These are phyloP conservation scores for Porphyrellus cyaneotinctus DNA, from an alignment of 768 basidiomycete genomes.

Conservation along the genomic window DNA sequence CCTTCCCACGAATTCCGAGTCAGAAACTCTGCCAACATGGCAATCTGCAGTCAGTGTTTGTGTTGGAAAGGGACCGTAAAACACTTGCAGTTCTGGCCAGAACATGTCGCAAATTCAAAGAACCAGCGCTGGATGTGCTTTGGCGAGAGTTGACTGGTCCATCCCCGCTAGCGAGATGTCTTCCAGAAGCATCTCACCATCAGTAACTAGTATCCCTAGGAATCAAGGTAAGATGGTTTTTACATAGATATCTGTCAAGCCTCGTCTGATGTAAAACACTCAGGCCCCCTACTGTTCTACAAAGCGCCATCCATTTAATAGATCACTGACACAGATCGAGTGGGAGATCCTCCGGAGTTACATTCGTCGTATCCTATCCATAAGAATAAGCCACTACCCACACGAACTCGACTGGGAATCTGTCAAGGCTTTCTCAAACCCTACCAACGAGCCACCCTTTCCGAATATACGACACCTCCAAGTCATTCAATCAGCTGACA, in stretches of 20 bases:
- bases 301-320: too few relatives aligned
- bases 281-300: too few relatives aligned
- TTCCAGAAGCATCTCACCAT: background rate
- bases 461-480: background rate
- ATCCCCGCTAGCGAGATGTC: background rate
- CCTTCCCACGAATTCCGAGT: too few relatives aligned
- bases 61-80: too few relatives aligned
- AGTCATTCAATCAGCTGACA: too few relatives aligned
- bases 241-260: background rate
- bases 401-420: too few relatives aligned
- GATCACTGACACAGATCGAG: background rate
- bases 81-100: background rate
- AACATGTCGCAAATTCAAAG: background rate
- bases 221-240: background rate
- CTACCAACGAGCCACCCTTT: background rate
- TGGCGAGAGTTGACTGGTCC: background rate
- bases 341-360: background rate
- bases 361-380: background rate
- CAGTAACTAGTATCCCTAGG: background rate
- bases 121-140: background rate
- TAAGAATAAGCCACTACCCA: too few relatives aligned
- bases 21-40: too few relatives aligned
- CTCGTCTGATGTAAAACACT: background rate
- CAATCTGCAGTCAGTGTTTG: too few relatives aligned
- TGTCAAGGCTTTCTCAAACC: background rate